Percentiles rank a stretch among this genome's conserved stretches.
phyloP scores from a whole-genome alignment of 495 filamentous ascomycete species.

The Penicillium macrosclerotiorum region DNA sequence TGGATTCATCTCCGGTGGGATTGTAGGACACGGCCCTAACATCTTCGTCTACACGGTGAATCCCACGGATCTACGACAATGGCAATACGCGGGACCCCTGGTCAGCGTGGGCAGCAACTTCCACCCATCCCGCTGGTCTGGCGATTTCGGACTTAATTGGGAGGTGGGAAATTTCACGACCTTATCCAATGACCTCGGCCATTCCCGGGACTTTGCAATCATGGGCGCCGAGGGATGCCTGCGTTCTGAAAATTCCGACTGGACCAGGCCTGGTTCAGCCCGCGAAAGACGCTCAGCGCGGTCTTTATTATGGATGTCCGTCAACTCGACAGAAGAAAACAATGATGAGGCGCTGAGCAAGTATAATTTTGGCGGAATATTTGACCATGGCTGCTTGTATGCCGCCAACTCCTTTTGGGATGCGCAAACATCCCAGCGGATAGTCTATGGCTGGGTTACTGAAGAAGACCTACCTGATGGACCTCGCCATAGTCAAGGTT shows the following conservation, averaged over 20 bases:
- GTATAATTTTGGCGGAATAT: constrained; percentile 31
- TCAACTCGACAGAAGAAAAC: constrained; percentile 12
- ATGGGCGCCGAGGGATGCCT: constrained; percentile 50
- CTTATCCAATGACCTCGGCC: constrained; percentile 33
- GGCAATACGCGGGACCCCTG: constrained; percentile 51
- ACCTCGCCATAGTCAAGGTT: constrained; percentile 35
- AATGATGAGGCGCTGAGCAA: constrained; percentile 14
- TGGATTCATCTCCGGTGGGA: constrained; percentile 53
- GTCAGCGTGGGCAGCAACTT: constrained; percentile 44
- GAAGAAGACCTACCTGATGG: constrained; percentile 39
- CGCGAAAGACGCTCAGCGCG: constrained; percentile 23
- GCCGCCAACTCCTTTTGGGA: constrained; percentile 43
- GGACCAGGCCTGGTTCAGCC: constrained; percentile 6
- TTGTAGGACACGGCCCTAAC: constrained; percentile 44
- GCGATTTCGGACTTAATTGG: constrained; percentile 56
- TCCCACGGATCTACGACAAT: constrained; percentile 43
- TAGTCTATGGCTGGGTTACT: constrained; percentile 39
- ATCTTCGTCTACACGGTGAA: constrained; percentile 53
- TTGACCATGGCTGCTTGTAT: constrained; percentile 39
- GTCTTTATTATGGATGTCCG: constrained; percentile 36
- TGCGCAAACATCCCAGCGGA: constrained; percentile 22
- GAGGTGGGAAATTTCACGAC: constrained; percentile 54
- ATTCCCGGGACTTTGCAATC: constrained; percentile 44
- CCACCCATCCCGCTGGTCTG: constrained; percentile 43
- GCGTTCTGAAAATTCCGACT: constrained; percentile 1